Conservation (phyloP, 306 rosid species). For the Calophaca sinica region DNA sequence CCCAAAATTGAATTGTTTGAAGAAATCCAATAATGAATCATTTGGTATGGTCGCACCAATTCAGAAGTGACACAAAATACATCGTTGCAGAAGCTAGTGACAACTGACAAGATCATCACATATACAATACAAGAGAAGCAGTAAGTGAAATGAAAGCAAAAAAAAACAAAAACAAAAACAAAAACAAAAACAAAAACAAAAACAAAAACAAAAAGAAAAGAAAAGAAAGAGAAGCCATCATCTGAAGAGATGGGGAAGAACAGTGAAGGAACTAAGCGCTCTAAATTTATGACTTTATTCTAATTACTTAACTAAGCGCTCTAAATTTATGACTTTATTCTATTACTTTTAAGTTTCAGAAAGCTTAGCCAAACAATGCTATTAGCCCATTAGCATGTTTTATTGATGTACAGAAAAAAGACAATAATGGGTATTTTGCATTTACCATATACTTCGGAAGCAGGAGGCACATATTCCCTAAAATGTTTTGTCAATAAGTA, state of each 20-base stretch:
- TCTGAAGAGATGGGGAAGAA: constrained; percentile 13
- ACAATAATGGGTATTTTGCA: constrained; percentile 6
- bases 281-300: background rate
- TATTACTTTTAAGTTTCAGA: constrained; percentile 4
- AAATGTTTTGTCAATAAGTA: constrained; percentile 1
- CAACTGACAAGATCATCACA: constrained; percentile 9
- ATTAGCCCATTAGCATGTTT: constrained; percentile 7
- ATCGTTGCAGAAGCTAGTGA: background rate
- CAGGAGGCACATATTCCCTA: constrained; percentile 13
- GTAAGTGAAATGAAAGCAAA: background rate
- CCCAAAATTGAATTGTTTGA: background rate
- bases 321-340: background rate
- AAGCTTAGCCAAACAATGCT: background rate
- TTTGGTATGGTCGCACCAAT: background rate
- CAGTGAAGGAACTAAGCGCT: background rate
- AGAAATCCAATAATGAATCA: background rate
- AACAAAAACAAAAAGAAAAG: too few relatives aligned
- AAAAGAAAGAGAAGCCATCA: background rate
- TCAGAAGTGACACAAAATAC: constrained; percentile 10
- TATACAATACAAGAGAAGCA: background rate
- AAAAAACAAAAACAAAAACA: background rate
- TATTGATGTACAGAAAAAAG: constrained; percentile 6
- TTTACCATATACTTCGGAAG: constrained; percentile 15
- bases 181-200: too few relatives aligned
- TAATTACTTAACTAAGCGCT: background rate